phyloP scores from a whole-genome alignment of 2,329 filamentous ascomycete species.

The Beauveria scarabaeidicola region DNA sequence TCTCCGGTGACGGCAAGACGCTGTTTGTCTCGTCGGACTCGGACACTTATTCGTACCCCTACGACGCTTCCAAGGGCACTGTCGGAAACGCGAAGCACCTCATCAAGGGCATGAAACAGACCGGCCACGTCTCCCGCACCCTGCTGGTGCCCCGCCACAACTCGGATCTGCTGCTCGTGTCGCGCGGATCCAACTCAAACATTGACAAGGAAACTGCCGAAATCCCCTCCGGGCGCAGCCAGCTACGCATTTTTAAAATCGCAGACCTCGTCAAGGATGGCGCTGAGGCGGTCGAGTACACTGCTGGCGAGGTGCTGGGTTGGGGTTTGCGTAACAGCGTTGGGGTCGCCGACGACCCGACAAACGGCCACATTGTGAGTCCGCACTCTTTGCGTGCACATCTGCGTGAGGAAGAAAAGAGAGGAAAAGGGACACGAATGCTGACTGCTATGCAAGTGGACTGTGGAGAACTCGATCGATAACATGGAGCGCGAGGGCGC shows the following conservation, averaged over 20 bases:
- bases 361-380: slow-evolving; percentile 33
- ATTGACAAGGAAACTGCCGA: slow-evolving; percentile 43
- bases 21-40: slow-evolving; percentile 42
- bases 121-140: slow-evolving; percentile 55
- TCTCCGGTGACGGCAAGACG: slow-evolving; percentile 36
- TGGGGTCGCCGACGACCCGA: slow-evolving; percentile 51
- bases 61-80: slow-evolving; percentile 42
- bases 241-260: slow-evolving; percentile 45
- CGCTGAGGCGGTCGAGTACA: slow-evolving; percentile 25
- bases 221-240: slow-evolving; percentile 44
- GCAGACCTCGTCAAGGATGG: slow-evolving; percentile 19
- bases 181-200: slow-evolving; percentile 51
- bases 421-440: neutral
- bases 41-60: slow-evolving; percentile 51
- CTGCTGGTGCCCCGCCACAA: slow-evolving; percentile 46
- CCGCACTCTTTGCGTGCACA: neutral
- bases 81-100: slow-evolving; percentile 36
- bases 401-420: neutral
- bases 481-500: slow-evolving; percentile 42
- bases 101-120: slow-evolving; percentile 47
- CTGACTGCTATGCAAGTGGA: slow-evolving; percentile 24
- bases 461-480: slow-evolving; percentile 60
- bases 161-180: slow-evolving; percentile 50
- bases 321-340: slow-evolving; percentile 66
- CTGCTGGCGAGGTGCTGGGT: slow-evolving; percentile 38